These are phyloP conservation scores for Sanghuangporus sanghuang DNA, from an alignment of 1,284 basidiomycete species.

Conservation along the genomic window DNA sequence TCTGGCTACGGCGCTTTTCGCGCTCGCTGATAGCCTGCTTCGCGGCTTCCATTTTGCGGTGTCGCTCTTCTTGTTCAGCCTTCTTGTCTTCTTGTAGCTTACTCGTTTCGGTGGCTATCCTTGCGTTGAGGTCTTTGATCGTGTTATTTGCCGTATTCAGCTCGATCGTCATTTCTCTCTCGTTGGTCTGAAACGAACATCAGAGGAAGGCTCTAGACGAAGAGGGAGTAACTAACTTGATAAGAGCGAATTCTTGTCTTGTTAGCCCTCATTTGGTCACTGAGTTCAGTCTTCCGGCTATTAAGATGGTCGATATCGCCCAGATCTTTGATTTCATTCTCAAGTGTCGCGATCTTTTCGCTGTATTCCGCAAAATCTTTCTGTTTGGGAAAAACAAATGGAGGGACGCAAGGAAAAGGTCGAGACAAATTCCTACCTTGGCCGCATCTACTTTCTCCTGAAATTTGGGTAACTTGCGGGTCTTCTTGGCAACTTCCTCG, in stretches of 20 bases:
- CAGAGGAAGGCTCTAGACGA: constrained; percentile 3
- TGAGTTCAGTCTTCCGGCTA: constrained; percentile 38
- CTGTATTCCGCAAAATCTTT: constrained; percentile 37
- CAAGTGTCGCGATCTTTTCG: constrained; percentile 41
- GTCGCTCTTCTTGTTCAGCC: constrained; percentile 49
- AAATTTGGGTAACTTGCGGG: constrained; percentile 46
- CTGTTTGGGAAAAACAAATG: constrained; percentile 10
- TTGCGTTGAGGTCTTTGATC: constrained; percentile 44
- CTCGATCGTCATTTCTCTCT: constrained; percentile 41
- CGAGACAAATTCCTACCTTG: constrained; percentile 37
- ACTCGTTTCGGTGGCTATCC: constrained; percentile 52
- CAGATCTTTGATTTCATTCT: constrained; percentile 42
- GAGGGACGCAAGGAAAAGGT: background rate
- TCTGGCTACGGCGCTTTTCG: constrained; percentile 25
- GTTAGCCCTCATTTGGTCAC: constrained; percentile 40
- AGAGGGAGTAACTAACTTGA: constrained; percentile 33
- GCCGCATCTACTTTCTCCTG: constrained; percentile 39
- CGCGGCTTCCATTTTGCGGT: constrained; percentile 23
- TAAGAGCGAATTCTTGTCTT: constrained; percentile 40
- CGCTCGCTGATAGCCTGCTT: constrained; percentile 40
- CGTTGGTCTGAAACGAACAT: constrained; percentile 36
- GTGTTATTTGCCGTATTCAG: constrained; percentile 35
- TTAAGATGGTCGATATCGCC: constrained; percentile 51
- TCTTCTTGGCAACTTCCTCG: constrained; percentile 44
- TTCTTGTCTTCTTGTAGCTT: constrained; percentile 55